These are phyloP conservation scores for Tagetes patula DNA, from an alignment of 129 eudicot species.

Conservation along the genomic window DNA sequence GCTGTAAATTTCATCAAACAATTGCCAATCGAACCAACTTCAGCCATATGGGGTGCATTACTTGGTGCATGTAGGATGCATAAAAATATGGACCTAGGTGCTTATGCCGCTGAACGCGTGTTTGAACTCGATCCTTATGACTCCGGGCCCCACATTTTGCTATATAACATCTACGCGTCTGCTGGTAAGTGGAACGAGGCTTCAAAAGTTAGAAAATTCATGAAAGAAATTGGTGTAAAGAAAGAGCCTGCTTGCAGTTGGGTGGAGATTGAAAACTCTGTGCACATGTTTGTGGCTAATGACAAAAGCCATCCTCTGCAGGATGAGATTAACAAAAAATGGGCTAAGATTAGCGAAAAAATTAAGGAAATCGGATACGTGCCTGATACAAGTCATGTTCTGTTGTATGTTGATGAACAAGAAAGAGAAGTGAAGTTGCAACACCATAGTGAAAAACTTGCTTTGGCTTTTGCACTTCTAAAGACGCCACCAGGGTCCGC, in stretches of 20 bases:
- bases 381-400: constrained; percentile 79
- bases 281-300: constrained; percentile 81
- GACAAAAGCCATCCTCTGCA: constrained; percentile 69
- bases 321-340: constrained; percentile 50
- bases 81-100: constrained; percentile 66
- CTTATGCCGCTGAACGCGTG: constrained; percentile 70
- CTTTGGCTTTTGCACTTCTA: constrained; percentile 59
- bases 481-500: constrained; percentile 50
- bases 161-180: constrained; percentile 65
- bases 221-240: constrained; percentile 61
- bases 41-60: constrained; percentile 79
- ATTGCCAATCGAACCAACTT: constrained; percentile 62
- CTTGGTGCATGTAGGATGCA: constrained; percentile 88
- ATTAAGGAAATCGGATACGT: constrained; percentile 76
- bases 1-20: constrained; percentile 46
- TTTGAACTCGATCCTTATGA: constrained; percentile 77
- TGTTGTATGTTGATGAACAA: constrained; percentile 59
- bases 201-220: constrained; percentile 65
- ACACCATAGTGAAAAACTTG: constrained; percentile 77
- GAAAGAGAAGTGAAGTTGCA: constrained; percentile 72
- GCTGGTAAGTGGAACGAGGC: constrained; percentile 68
- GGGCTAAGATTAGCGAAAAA: constrained; percentile 52
- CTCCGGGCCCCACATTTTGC: constrained; percentile 72
- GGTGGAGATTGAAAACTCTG: constrained; percentile 73
- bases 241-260: constrained; percentile 94